phyloP scores from a whole-genome alignment of 2,329 filamentous ascomycete genomes.

The Sordariomycetes sp. region DNA sequence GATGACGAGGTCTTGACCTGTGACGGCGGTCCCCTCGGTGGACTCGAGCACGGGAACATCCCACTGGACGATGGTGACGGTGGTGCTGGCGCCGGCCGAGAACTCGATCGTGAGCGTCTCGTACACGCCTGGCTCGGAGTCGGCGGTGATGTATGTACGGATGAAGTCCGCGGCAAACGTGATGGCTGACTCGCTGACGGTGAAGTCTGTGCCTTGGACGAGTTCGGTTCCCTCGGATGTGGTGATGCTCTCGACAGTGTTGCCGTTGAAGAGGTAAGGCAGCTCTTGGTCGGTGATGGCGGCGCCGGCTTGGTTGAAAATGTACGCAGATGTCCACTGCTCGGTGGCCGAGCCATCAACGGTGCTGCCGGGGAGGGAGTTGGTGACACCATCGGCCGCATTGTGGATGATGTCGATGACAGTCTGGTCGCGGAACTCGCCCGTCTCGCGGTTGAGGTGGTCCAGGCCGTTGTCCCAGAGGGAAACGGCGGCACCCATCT shows the following conservation, averaged over 20 bases:
- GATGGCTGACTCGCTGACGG: conserved; percentile 31
- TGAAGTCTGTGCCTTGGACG: conserved; percentile 32
- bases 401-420: conserved; percentile 36
- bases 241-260: conserved; percentile 22
- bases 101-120: conserved; percentile 43
- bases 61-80: conserved; percentile 43
- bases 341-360: conserved; percentile 31
- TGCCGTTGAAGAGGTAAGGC: conserved; percentile 44
- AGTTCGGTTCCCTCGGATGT: conserved; percentile 17
- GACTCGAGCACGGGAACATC: conserved; percentile 27
- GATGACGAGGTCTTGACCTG: conserved; percentile 4
- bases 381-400: conserved; percentile 30
- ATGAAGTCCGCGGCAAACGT: conserved; percentile 39
- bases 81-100: conserved; percentile 35
- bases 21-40: conserved; percentile 3
- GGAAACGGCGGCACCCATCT: conserved; percentile 39
- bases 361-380: conserved; percentile 41
- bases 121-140: conserved; percentile 32
- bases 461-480: conserved; percentile 53
- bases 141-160: conserved; percentile 28
- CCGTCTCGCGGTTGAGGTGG: conserved; percentile 38
- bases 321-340: conserved; percentile 41
- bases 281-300: conserved; percentile 30
- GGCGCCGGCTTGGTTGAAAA: conserved; percentile 42
- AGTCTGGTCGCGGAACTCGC: conserved; percentile 40